Percentiles rank a stretch among this genome's conserved stretches.
Conservation (phyloP, 148 eudicot species). For the Pouteria glomerata region DNA sequence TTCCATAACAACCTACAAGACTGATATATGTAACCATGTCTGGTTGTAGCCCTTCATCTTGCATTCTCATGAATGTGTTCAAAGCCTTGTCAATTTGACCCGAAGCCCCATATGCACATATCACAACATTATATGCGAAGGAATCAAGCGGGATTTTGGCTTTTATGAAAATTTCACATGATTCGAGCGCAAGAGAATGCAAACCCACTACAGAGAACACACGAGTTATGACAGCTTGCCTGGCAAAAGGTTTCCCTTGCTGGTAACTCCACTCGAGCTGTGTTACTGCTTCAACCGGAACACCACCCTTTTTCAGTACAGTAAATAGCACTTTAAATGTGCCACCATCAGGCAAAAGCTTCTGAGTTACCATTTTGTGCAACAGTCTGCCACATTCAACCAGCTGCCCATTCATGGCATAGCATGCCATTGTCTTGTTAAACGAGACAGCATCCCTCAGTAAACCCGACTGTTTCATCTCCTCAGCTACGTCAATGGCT, state of each 20-base stretch:
- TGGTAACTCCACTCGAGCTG: conserved; percentile 53
- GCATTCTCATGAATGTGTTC: conserved; percentile 71
- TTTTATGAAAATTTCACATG: conserved; percentile 33
- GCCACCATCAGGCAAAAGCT: conserved; percentile 41
- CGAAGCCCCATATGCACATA: conserved; percentile 49
- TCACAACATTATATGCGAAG: conserved; percentile 57
- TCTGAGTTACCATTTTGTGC: conserved; percentile 46
- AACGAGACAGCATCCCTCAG: conserved; percentile 45
- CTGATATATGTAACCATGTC: conserved; percentile 55
- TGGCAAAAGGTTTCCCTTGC: conserved; percentile 49
- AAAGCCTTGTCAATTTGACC: conserved; percentile 65
- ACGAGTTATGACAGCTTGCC: conserved; percentile 57
- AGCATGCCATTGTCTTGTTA: conserved; percentile 74
- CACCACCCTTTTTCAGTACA: conserved; percentile 58
- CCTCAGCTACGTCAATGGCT: conserved; percentile 63
- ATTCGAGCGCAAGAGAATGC: conserved; percentile 49
- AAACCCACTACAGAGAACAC: conserved; percentile 60
- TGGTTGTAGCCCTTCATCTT: conserved; percentile 63
- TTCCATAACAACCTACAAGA: conserved; percentile 73
- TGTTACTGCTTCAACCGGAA: conserved; percentile 49
- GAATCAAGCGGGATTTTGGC: conserved; percentile 27
- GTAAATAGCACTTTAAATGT: conserved; percentile 70
- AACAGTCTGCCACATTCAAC: conserved; percentile 53
- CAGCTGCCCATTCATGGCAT: conserved; percentile 58
- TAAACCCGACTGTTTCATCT: conserved; percentile 66